Evolutionary conservation across 345 rosid genomes (phyloP).

Genomic region (Hibiscus tridactylites): DNA sequence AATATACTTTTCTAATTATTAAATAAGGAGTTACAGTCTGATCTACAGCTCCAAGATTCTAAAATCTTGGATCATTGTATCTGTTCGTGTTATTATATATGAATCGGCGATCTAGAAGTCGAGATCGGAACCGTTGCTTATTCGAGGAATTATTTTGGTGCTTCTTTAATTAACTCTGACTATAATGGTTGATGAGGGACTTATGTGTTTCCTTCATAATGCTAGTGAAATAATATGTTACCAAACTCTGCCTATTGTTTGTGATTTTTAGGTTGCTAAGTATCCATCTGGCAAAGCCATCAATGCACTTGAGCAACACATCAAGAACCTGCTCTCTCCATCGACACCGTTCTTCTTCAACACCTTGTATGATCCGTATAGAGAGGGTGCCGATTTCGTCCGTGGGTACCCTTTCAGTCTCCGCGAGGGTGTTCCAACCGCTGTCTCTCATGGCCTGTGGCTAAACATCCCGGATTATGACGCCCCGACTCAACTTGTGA

Average conservation of each 20-base stretch:
- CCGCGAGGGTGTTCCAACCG: slow-evolving; percentile 88
- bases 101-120: not conserved
- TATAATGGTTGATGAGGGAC: not conserved
- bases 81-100: not conserved
- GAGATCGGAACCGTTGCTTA: not conserved
- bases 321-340: slow-evolving; percentile 74
- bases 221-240: not conserved
- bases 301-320: slow-evolving; percentile 91
- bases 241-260: not conserved
- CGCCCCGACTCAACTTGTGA: slow-evolving; percentile 97
- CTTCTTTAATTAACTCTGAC: not conserved
- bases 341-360: slow-evolving; percentile 92
- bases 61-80: not conserved
- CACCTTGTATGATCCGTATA: slow-evolving; percentile 82
- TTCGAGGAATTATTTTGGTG: not conserved
- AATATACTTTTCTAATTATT: not conserved
- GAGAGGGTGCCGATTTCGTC: slow-evolving; percentile 90
- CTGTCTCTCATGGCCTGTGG: slow-evolving; percentile 97
- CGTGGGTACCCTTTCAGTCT: slow-evolving; percentile 97
- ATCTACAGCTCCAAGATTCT: not conserved
- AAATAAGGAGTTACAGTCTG: not conserved
- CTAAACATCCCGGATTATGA: slow-evolving; percentile 98
- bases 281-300: slow-evolving; percentile 77
- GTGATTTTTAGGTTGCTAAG: slow-evolving; percentile 57
- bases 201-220: not conserved